Evolutionary conservation across 1,284 basidiomycete genomes (phyloP).

Genomic region (Trichosporon sp.): DNA sequence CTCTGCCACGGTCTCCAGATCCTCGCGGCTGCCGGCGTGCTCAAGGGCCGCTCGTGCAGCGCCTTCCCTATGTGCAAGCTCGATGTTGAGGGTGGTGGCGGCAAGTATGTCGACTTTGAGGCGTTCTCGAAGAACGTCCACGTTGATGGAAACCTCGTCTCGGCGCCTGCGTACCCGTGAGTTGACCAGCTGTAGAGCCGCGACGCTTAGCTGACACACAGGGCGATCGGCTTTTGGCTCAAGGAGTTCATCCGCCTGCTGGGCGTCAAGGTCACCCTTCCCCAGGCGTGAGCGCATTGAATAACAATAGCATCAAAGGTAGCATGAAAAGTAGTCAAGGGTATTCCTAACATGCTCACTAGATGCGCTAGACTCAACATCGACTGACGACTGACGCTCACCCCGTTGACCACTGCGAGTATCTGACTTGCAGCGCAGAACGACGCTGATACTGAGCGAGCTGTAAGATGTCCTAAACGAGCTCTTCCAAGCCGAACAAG

Average conservation of each 20-base stretch:
- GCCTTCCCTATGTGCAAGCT: conserved; percentile 23
- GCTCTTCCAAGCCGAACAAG: too few species aligned
- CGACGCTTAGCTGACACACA: background rate
- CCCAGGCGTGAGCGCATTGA: background rate
- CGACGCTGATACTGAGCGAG: too few species aligned
- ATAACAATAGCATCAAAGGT: background rate
- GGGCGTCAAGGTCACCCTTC: conserved; percentile 16
- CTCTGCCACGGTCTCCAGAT: conserved; percentile 23
- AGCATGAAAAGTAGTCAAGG: too few species aligned
- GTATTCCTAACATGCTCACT: too few species aligned
- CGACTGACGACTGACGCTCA: too few species aligned
- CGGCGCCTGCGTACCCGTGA: conserved; percentile 19
- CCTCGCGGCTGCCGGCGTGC: conserved; percentile 17
- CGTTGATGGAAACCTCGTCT: conserved; percentile 19
- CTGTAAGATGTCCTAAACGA: too few species aligned
- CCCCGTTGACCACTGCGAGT: too few species aligned
- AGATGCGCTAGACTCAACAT: too few species aligned
- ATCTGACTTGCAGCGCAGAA: too few species aligned
- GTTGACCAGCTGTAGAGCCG: background rate
- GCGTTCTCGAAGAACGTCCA: conserved; percentile 19
- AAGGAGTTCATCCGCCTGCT: conserved; percentile 15
- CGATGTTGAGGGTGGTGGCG: conserved; percentile 20
- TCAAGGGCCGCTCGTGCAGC: conserved; percentile 18
- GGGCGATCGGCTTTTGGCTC: conserved; percentile 19
- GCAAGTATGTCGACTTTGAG: conserved; percentile 19